Base-by-base conservation (phyloP, 2,329 filamentous ascomycete species). In the Aspergillus sp. region DNA sequence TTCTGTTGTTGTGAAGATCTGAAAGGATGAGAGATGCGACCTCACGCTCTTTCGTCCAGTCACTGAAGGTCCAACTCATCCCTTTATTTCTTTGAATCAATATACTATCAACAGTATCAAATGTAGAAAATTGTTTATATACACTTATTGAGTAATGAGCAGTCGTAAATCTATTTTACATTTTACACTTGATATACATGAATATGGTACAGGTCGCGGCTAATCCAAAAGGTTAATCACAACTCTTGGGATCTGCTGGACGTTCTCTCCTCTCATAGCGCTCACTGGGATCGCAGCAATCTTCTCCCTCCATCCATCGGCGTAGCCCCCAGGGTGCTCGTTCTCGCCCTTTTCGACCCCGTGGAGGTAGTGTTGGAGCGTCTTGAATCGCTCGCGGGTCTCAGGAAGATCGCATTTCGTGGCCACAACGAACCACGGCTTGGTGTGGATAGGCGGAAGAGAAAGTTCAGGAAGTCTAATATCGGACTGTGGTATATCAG, bases 371-470 rank as follows among this genome's bases (percentile, higher is more conserved):
- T 79, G 78, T 67, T 88, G 87, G 68, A 99, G 80, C 55, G 80
- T 77, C 41, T 76, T 78, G 74, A 92, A 99, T 73, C 95, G 96
- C 25, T 87, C 85, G 74, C 93, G 86, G 2, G 95, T 96, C 3
- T 85, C 85, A 3, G 89, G 86, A 58, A 96, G 75, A 74, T 98
- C 94, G 0, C 92, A 93, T 78, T 98, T 98, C 22, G 93, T 97
- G 1, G 92, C 94, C 48, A 97, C 88, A 5, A 97, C 93, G 71
- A 96, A 95, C 95, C 95, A 99, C 0, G 95, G 93, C 80, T 99
- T 99, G 38, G 86, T 87, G n/a, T 91, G 91, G 67, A 98, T 96
- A 46, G 90, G 87, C n/a, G 91, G 83, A 11, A 85, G 79, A 25
- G 77, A 76, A 38, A 85, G 75, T 25, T 79, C 82, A 46, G 80